Conservation (phyloP, 495 filamentous ascomycete species). For the Clohesyomyces aquaticus region DNA sequence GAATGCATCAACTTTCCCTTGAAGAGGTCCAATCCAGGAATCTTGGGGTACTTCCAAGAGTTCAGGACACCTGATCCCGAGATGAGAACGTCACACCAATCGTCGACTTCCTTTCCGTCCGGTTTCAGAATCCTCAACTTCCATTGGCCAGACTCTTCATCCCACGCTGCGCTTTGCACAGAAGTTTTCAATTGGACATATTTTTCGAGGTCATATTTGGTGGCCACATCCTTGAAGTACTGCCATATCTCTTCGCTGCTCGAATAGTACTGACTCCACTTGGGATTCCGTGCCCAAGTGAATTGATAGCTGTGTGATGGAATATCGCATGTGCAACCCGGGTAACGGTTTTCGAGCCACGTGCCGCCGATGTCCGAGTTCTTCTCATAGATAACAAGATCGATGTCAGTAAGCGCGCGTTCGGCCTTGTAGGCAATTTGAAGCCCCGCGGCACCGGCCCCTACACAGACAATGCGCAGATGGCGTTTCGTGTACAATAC, state of each 20-base stretch:
- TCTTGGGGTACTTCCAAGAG: constrained; percentile 23
- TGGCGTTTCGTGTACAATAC: constrained; percentile 43
- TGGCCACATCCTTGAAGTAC: constrained; percentile 20
- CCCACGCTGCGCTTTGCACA: constrained; percentile 17
- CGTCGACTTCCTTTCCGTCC: constrained; percentile 19
- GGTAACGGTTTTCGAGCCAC: constrained; percentile 49
- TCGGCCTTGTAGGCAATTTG: constrained; percentile 46
- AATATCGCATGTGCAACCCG: constrained; percentile 21
- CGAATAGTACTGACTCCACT: constrained; percentile 18
- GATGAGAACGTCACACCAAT: constrained; percentile 25
- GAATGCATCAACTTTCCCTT: constrained; percentile 26
- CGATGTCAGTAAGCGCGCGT: constrained; percentile 33
- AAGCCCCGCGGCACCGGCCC: constrained; percentile 50
- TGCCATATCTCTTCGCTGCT: constrained; percentile 27
- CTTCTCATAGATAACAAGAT: constrained; percentile 49
- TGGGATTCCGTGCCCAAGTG: constrained; percentile 24
- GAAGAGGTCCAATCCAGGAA: constrained; percentile 14
- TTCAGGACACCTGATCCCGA: constrained; percentile 20
- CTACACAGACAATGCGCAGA: constrained; percentile 49
- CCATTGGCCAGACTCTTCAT: constrained; percentile 22
- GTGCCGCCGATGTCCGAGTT: constrained; percentile 50
- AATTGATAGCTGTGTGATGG: constrained; percentile 29
- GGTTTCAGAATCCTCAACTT: constrained; percentile 17
- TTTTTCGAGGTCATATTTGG: constrained; percentile 17
- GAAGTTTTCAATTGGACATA: constrained; percentile 16